These are phyloP conservation scores for Benincasa hispida DNA, from an alignment of 306 rosid genomes.

Conservation along the genomic window DNA sequence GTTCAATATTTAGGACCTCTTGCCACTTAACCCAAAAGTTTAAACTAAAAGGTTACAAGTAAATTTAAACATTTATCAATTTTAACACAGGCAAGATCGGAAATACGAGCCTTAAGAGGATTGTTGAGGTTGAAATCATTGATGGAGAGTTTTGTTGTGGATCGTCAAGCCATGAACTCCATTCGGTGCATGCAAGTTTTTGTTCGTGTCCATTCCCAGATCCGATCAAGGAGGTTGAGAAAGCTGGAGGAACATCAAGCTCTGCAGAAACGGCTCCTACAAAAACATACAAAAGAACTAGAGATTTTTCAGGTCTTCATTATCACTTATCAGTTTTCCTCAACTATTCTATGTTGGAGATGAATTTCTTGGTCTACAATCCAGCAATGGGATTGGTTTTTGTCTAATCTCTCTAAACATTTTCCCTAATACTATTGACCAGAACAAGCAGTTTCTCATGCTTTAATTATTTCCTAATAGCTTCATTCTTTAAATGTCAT, in stretches of 20 bases:
- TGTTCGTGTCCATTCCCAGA: constrained; percentile 82
- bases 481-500: neutral
- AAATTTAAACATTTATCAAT: neutral
- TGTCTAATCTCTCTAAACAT: neutral
- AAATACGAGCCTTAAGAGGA: constrained; percentile 78
- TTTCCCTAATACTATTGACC: neutral
- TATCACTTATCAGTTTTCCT: constrained; percentile 14
- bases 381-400: neutral
- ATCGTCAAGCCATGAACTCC: constrained; percentile 74
- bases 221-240: constrained; percentile 72
- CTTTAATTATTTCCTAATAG: neutral
- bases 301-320: constrained; percentile 58
- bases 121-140: constrained; percentile 65
- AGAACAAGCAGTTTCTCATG: neutral
- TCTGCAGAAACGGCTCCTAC: constrained; percentile 73
- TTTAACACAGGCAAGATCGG: constrained; percentile 63
- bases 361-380: neutral
- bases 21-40: neutral
- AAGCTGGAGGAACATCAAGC: constrained; percentile 94
- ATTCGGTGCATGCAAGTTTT: constrained; percentile 84
- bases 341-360: neutral
- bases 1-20: neutral
- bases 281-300: constrained; percentile 72
- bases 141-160: constrained; percentile 76
- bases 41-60: neutral